Conservation (phyloP, 2,329 filamentous ascomycete genomes). For the Cercospora sesami region DNA sequence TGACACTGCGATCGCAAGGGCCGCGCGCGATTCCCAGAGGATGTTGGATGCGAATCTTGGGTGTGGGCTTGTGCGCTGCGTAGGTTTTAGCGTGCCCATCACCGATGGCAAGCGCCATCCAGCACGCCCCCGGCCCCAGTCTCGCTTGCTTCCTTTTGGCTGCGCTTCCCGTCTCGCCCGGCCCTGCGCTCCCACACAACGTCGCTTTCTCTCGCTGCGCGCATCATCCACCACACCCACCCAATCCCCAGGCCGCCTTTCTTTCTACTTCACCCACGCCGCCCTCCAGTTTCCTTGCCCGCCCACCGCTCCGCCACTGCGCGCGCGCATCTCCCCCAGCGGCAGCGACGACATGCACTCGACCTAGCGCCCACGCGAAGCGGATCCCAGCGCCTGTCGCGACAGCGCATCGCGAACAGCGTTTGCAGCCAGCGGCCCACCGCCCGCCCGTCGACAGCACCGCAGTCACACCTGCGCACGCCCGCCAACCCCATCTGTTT, state of each 20-base stretch:
- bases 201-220: not conserved
- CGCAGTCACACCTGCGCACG: not conserved
- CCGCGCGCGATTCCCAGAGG: not conserved
- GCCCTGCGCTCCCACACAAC: not conserved
- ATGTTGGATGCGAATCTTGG: not conserved
- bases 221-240: not conserved
- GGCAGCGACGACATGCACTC: slow-evolving; percentile 11
- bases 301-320: not conserved
- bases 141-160: slow-evolving; percentile 6
- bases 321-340: not conserved
- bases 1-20: slow-evolving; percentile 11
- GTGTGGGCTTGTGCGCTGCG: slow-evolving; percentile 1
- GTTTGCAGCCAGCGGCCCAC: slow-evolving; percentile 6
- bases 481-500: not conserved
- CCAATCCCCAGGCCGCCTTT: not conserved
- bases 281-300: not conserved
- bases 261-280: not conserved
- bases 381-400: slow-evolving; percentile 17
- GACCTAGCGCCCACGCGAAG: slow-evolving; percentile 11
- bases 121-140: not conserved
- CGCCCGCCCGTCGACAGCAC: not conserved
- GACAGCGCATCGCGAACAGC: slow-evolving; percentile 17
- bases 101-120: slow-evolving; percentile 1
- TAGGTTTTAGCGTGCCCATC: not conserved
- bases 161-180: not conserved